Percentiles rank a stretch among this genome's conserved stretches.
Evolutionary conservation across 2,329 filamentous ascomycete genomes (phyloP).

Genomic region (Xylaria sp.): DNA sequence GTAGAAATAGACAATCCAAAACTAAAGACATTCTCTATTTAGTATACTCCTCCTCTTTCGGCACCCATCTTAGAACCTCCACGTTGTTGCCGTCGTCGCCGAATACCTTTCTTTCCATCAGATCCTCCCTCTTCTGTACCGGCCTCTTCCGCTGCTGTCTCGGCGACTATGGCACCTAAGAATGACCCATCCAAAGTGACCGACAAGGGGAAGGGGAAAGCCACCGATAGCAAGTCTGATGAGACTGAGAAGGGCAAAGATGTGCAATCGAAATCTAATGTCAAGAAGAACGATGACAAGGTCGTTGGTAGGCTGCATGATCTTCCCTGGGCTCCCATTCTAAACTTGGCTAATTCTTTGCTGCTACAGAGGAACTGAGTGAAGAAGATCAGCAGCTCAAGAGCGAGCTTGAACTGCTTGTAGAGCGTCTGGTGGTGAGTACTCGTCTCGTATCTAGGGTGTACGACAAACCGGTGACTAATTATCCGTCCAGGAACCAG

Average conservation of each 20-base stretch:
- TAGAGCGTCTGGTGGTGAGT: constrained; percentile 87
- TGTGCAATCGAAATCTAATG: constrained; percentile 75
- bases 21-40: too few relatives aligned
- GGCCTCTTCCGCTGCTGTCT: constrained; percentile 37
- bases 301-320: constrained; percentile 54
- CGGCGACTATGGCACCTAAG: constrained; percentile 85
- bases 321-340: constrained; percentile 36
- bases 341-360: constrained; percentile 49
- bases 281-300: constrained; percentile 80
- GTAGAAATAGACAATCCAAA: too few relatives aligned
- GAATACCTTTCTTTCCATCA: constrained; percentile 4
- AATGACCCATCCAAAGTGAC: constrained; percentile 83
- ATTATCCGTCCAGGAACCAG: constrained; percentile 72
- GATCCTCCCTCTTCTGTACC: constrained; percentile 23
- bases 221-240: constrained; percentile 71
- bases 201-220: constrained; percentile 98
- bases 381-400: constrained; percentile 99
- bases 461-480: constrained; percentile 21
- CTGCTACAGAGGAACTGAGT: constrained; percentile 83
- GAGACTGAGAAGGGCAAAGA: constrained; percentile 72
- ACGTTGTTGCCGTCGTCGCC: constrained; percentile 5
- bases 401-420: constrained; percentile 96
- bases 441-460: constrained; percentile 17
- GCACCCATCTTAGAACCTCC: background rate
- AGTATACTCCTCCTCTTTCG: background rate